A percentile compares a stretch with the other conserved stretches of the same genome.
These are phyloP conservation scores for Auricularia cornea DNA, from an alignment of 768 basidiomycete species.

Conservation along the genomic window DNA sequence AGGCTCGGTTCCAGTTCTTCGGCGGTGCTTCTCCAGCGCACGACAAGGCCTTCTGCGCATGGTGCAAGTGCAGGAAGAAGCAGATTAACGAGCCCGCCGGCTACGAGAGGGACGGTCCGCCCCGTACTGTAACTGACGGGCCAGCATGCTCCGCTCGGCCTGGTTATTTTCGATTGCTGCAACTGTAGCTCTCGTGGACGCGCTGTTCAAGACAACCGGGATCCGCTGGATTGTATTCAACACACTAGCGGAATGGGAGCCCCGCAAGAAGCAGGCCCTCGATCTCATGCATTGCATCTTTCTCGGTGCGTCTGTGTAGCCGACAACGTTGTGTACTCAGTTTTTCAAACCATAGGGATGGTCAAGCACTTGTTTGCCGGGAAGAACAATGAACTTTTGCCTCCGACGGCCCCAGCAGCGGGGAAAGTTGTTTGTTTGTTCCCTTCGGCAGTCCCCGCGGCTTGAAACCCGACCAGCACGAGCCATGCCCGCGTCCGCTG, in stretches of 20 bases:
- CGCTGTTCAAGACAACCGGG: slow-evolving; percentile 15
- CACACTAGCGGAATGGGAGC: slow-evolving; percentile 21
- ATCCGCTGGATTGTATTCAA: slow-evolving; percentile 19
- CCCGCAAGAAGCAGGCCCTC: slow-evolving; percentile 15
- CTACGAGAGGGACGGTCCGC: too few species aligned
- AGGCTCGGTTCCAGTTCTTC: slow-evolving; percentile 12
- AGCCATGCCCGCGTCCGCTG: too few species aligned
- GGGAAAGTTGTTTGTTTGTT: too few species aligned
- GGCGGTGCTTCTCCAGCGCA: slow-evolving; percentile 20
- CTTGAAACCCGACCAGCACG: too few species aligned
- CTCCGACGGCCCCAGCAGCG: too few species aligned
- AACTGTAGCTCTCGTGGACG: not conserved
- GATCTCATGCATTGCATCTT: slow-evolving; percentile 28
- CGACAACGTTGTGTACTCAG: too few species aligned
- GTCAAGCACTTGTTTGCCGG: too few species aligned
- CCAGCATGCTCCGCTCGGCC: not conserved
- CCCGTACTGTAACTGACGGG: not conserved
- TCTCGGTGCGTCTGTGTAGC: too few species aligned
- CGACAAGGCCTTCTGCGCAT: slow-evolving; percentile 21
- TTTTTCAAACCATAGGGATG: too few species aligned
- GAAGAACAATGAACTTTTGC: too few species aligned
- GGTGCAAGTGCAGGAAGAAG: slow-evolving; percentile 13
- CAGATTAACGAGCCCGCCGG: slow-evolving; percentile 15
- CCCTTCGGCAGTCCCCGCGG: too few species aligned
- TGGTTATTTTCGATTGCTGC: slow-evolving; percentile 10